Base-by-base conservation (phyloP, 331 rosid species). In the Rhamnella rubrinervis region DNA sequence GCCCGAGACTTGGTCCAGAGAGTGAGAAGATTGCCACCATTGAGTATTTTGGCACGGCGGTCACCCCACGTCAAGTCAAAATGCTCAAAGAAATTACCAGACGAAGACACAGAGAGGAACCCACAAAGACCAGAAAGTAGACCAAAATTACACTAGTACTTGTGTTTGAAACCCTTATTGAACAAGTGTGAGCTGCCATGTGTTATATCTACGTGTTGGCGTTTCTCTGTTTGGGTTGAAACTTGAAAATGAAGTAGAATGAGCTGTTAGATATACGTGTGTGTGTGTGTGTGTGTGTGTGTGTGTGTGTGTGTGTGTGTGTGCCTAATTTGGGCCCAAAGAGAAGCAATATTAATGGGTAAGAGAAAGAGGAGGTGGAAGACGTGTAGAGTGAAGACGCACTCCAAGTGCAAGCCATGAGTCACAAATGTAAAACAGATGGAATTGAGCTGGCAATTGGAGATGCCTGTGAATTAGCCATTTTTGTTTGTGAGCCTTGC, bases 1-100 rank as follows among this genome's bases (percentile, higher is more conserved):
- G 77, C 80, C 80, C 6, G 74, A 80, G 58, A 28, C 31, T 5
- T 16, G 61, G 74, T 75, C 71, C 1, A 80, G 77, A 12, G 77
- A 70, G 77, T 31, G 53, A 80, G 84, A 68, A 71, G 64, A 31
- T 61, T 66, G 16, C 84, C 80, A 4, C 67, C 59, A 15, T 70
- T 18, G 55, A 73, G 61, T 16, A 79, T 63, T 61, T 28, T 64
- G 39, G 76, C 83, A 39, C 79, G 76, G 2, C 56, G 68, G 47
- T 23, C 77, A 15, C 84, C 84, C 84, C 84, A 80, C 4, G 52
- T 61, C 19, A 75, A 31, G 64, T 75, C 65, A 18, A 75, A 65
- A 20, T 80, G 71, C 37, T 49, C 39, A 26, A 56, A 58, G 14
- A 80, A 80, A 18, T 67, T 23, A 41, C 76, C 57, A 4, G 61